Conservation (phyloP, 2,329 filamentous ascomycete species). For the Cercospora sojina region DNA sequence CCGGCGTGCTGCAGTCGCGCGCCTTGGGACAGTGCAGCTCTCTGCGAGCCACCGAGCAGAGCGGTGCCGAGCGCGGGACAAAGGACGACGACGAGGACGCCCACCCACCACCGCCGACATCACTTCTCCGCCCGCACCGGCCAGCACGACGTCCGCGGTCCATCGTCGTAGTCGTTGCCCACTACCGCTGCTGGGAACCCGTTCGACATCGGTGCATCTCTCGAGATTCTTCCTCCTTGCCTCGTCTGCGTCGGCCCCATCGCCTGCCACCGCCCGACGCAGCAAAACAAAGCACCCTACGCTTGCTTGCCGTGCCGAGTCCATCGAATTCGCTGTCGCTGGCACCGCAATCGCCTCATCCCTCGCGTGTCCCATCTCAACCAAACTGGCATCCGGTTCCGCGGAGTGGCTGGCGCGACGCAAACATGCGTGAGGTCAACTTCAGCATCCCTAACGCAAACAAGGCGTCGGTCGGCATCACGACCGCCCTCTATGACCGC, state of each 20-base stretch:
- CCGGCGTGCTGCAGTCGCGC: slow-evolving; percentile 10
- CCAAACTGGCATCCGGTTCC: slow-evolving; percentile 1
- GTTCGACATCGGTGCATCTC: neutral
- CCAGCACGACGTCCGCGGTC: neutral
- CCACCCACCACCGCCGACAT: neutral
- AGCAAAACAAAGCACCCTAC: slow-evolving; percentile 1
- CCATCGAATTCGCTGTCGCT: slow-evolving; percentile 15
- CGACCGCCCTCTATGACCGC: slow-evolving; percentile 95
- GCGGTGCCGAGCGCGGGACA: slow-evolving; percentile 1
- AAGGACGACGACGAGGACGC: neutral
- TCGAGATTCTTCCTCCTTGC: neutral
- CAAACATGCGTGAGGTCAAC: slow-evolving; percentile 97
- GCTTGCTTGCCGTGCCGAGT: slow-evolving; percentile 13
- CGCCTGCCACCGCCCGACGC: slow-evolving; percentile 16
- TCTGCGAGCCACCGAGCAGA: neutral
- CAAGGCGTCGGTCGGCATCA: slow-evolving; percentile 98
- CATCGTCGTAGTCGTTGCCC: neutral
- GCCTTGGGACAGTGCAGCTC: neutral
- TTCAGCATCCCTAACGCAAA: slow-evolving; percentile 99
- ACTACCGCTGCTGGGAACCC: neutral
- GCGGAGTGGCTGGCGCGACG: slow-evolving; percentile 22
- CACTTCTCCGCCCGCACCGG: neutral
- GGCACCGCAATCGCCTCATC: neutral
- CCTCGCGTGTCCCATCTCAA: neutral
- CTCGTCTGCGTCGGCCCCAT: neutral